These are phyloP conservation scores for Durotheca rogersii DNA, from an alignment of 495 filamentous ascomycete species.

Conservation along the genomic window DNA sequence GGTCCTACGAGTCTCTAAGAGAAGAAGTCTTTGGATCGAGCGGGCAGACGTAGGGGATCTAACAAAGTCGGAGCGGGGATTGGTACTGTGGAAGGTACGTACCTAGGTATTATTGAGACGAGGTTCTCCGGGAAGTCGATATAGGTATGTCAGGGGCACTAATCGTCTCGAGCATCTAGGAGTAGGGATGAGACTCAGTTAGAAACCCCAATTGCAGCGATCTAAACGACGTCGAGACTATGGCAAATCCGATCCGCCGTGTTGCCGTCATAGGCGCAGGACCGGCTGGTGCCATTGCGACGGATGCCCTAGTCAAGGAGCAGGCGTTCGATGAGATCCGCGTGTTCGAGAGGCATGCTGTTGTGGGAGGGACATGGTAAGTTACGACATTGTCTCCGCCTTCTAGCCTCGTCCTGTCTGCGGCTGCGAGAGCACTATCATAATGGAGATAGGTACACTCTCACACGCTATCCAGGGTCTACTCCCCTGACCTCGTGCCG, in stretches of 20 bases:
- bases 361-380: slow-evolving; percentile 56
- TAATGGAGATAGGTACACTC: not conserved
- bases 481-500: not conserved
- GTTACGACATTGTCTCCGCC: slow-evolving; percentile 22
- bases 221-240: not conserved
- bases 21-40: no score
- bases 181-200: not conserved
- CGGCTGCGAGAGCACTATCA: not conserved
- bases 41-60: no score
- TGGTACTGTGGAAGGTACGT: no score
- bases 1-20: no score
- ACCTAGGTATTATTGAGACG: no score
- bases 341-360: slow-evolving; percentile 55
- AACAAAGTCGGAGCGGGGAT: no score
- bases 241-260: not conserved
- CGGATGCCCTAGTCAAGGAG: slow-evolving; percentile 55
- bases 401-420: slow-evolving; percentile 17
- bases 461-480: not conserved
- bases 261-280: slow-evolving; percentile 58
- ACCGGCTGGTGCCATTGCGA: slow-evolving; percentile 53
- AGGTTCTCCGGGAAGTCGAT: no score
- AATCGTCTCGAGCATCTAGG: no score
- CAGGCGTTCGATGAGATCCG: slow-evolving; percentile 50
- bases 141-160: no score
- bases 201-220: not conserved